These are phyloP conservation scores for Terfezia claveryi DNA, from an alignment of 495 filamentous ascomycete genomes.

Conservation along the genomic window DNA sequence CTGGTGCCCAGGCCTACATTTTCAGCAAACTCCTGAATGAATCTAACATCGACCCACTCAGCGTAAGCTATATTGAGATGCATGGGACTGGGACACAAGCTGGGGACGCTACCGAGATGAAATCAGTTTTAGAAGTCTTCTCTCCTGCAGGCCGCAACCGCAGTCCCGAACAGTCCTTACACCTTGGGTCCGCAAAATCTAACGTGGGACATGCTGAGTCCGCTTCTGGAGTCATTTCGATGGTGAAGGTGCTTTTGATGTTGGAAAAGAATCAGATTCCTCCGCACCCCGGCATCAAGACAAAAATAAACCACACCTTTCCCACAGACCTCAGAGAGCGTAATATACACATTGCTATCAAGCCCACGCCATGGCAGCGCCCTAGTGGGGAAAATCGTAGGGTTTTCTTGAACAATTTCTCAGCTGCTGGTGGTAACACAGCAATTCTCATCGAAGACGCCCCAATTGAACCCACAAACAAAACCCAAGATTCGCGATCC, in stretches of 20 bases:
- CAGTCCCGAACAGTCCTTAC: conserved; percentile 44
- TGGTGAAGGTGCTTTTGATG: conserved; percentile 79
- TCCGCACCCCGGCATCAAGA: conserved; percentile 46
- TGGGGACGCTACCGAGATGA: conserved; percentile 61
- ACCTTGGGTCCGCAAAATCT: conserved; percentile 67
- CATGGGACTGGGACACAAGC: conserved; percentile 78
- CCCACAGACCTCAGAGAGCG: neutral
- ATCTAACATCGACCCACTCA: conserved; percentile 46
- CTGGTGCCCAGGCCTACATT: conserved; percentile 46
- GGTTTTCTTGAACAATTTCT: conserved; percentile 50
- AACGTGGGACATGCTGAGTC: conserved; percentile 84
- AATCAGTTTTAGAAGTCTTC: conserved; percentile 57
- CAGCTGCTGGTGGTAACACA: conserved; percentile 46
- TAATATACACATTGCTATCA: conserved; percentile 22
- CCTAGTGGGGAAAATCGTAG: conserved; percentile 19
- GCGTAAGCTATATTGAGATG: conserved; percentile 68
- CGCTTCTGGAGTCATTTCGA: conserved; percentile 58
- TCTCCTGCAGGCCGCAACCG: conserved; percentile 47
- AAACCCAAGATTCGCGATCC: conserved; percentile 26
- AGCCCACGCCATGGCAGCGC: conserved; percentile 10
- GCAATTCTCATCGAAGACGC: conserved; percentile 40
- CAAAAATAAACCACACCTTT: conserved; percentile 21
- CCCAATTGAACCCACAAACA: conserved; percentile 18
- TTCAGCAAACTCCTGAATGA: conserved; percentile 45
- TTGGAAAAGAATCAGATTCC: conserved; percentile 63